These are phyloP conservation scores for Fusarium brachygibbosum DNA, from an alignment of 2,329 filamentous ascomycete species.

Conservation along the genomic window DNA sequence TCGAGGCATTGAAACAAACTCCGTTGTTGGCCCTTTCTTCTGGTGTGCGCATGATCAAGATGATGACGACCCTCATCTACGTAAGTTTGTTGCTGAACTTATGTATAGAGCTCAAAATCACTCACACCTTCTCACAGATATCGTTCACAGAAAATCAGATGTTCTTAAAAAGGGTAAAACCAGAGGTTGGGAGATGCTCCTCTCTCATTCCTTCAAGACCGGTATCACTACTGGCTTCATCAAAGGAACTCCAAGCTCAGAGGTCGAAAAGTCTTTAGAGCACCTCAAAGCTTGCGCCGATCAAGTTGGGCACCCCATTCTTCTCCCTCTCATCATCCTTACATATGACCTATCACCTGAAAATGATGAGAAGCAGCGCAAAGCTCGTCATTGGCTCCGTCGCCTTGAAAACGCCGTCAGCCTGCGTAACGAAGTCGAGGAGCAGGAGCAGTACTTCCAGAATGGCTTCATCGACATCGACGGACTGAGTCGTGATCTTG, in stretches of 20 bases:
- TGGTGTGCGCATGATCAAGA: slow-evolving; percentile 71
- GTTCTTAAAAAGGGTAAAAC: slow-evolving; percentile 74
- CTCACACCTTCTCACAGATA: slow-evolving; percentile 57
- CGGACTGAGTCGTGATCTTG: slow-evolving; percentile 71
- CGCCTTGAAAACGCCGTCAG: slow-evolving; percentile 72
- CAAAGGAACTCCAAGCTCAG: slow-evolving; percentile 71
- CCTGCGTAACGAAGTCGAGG: slow-evolving; percentile 71
- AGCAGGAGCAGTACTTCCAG: slow-evolving; percentile 67
- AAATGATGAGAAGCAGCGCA: slow-evolving; percentile 72
- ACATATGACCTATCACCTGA: slow-evolving; percentile 68
- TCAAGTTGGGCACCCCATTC: slow-evolving; percentile 69
- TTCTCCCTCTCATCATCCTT: slow-evolving; percentile 71
- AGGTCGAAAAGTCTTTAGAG: slow-evolving; percentile 63
- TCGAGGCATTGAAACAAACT: slow-evolving; percentile 69
- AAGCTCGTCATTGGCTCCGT: slow-evolving; percentile 73
- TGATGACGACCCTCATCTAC: slow-evolving; percentile 68
- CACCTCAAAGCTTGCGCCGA: slow-evolving; percentile 64
- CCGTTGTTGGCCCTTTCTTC: slow-evolving; percentile 73
- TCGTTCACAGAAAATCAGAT: slow-evolving; percentile 75
- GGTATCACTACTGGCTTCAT: slow-evolving; percentile 71
- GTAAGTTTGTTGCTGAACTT: slow-evolving; percentile 54
- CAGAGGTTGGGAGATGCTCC: slow-evolving; percentile 74
- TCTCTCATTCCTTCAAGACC: slow-evolving; percentile 68
- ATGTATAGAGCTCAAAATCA: not conserved
- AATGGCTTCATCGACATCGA: slow-evolving; percentile 69